Conservation (phyloP, 768 basidiomycete species). For the Cystobasidiopsis lactophilus region DNA sequence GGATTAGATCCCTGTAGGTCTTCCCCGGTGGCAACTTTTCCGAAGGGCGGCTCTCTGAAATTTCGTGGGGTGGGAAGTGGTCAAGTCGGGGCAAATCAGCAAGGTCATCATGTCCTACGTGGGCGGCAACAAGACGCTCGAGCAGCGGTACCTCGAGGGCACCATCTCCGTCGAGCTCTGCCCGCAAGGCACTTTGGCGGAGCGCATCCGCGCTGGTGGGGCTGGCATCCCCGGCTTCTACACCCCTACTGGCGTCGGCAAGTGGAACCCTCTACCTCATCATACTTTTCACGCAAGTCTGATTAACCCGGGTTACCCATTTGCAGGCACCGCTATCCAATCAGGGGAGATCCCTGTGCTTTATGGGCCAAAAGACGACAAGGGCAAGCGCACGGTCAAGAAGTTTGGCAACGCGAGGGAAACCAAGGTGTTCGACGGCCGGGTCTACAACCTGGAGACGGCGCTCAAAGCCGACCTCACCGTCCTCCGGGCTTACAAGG, state of each 20-base stretch:
- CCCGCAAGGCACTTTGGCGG: slow-evolving; percentile 75
- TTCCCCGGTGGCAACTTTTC: too few species aligned
- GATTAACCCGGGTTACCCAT: too few species aligned
- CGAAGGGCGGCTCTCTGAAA: slow-evolving; percentile 20
- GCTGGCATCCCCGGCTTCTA: slow-evolving; percentile 86
- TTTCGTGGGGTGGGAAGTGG: slow-evolving; percentile 39
- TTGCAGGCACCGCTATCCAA: slow-evolving; percentile 63
- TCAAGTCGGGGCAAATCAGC: slow-evolving; percentile 38
- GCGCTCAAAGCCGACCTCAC: slow-evolving; percentile 35
- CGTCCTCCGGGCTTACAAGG: slow-evolving; percentile 76
- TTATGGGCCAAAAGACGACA: slow-evolving; percentile 40
- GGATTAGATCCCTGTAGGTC: background rate
- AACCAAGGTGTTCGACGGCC: slow-evolving; percentile 50
- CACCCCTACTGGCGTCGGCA: slow-evolving; percentile 61
- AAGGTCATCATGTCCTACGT: slow-evolving; percentile 76
- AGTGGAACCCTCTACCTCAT: too few species aligned
- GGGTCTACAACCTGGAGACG: slow-evolving; percentile 57
- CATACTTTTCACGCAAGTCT: too few species aligned
- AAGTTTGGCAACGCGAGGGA: slow-evolving; percentile 58
- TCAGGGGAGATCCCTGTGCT: slow-evolving; percentile 42
- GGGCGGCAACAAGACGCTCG: slow-evolving; percentile 44
- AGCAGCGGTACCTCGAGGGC: background rate
- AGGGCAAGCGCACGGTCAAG: slow-evolving; percentile 46
- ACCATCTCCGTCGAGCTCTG: slow-evolving; percentile 42
- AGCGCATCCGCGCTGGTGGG: slow-evolving; percentile 67